phyloP scores from a whole-genome alignment of 139 green algal genomes.

The Chlamydomonas urium region DNA sequence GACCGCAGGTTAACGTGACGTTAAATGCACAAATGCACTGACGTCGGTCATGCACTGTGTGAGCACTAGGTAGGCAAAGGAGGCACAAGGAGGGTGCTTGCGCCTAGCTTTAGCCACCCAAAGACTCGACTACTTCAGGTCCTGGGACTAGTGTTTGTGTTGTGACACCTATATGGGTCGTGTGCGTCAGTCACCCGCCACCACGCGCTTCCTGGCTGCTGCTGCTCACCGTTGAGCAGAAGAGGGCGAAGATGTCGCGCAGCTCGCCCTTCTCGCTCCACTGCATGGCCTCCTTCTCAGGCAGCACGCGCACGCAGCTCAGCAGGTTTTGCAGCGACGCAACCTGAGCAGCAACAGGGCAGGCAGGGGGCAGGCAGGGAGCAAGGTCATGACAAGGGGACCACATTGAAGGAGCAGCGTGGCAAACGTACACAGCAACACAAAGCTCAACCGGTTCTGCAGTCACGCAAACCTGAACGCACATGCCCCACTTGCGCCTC shows the following conservation, averaged over 20 bases:
- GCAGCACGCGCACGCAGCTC: slow-evolving; percentile 42
- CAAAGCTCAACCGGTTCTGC: no score
- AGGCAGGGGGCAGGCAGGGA: not conserved
- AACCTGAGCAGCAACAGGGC: not conserved
- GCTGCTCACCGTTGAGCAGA: slow-evolving; percentile 43
- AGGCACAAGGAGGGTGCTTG: no score
- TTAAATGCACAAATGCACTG: no score
- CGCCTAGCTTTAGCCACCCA: not conserved
- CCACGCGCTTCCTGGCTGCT: not conserved
- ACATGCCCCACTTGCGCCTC: no score
- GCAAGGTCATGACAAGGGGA: no score
- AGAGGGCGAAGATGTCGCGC: slow-evolving; percentile 73
- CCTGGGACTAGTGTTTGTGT: no score
- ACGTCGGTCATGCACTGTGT: no score
- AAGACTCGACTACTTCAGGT: not conserved
- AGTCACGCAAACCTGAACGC: no score
- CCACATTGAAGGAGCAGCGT: no score
- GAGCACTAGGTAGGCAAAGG: no score
- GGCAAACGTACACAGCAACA: no score
- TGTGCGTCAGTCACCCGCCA: not conserved
- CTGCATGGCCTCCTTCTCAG: slow-evolving; percentile 46
- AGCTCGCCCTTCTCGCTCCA: slow-evolving; percentile 76
- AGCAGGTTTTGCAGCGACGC: slow-evolving; percentile 40
- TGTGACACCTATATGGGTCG: not conserved
- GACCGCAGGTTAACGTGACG: not conserved